Evolutionary conservation across 257 asterid species (phyloP), one percentile per base, ranked within the genome.

Genomic region (Craterostigma plantagineum): DNA sequence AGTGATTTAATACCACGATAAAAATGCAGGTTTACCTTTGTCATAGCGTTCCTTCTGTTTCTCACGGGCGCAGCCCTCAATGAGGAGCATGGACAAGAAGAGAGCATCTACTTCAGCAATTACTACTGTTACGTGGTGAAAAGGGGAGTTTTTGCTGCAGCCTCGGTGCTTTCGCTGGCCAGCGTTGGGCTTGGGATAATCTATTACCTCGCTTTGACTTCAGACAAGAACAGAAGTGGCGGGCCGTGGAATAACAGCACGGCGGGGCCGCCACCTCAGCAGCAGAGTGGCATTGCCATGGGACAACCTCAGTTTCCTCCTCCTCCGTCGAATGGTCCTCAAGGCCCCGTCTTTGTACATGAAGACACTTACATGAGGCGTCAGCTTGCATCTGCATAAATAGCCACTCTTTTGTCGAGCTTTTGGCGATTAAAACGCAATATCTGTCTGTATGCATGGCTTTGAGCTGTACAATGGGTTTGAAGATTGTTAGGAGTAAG

Each of bases 21-120:
- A 11, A 7, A 5, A 5, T 53, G 72, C 90, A 82, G 98, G 98
- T 87, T 87, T 56, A 63, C 93, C 11, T 87, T 76, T 41, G 91
- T 82, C 1, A 60, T 82, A 49, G 86, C 92, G 9, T 87, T 82
- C 60, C 81, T 87, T 35, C 71, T 87, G 47, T 50, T 87, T 61
- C 78, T 87, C 9, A 87, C 91, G 0, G 98, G 98, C 9, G 95
- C 98, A 23, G 92, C 95, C 8, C 78, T 82, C 33, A 87, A 87
- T 11, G 91, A 72, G 34, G 90, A 79, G 52, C 93, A 76, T 13
- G 86, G 91, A 1, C 30, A 23, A 23, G 83, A 74, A 18, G 93
- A 82, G 66, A 76, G 56, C 65, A 11, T 66, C 44, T 82, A 76
- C 61, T 72, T 82, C 34, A 72, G 74, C 54, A 71, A 58, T 57